Evolutionary conservation across 208 protist species (phyloP).

Genomic region (Crithidia sp.): DNA sequence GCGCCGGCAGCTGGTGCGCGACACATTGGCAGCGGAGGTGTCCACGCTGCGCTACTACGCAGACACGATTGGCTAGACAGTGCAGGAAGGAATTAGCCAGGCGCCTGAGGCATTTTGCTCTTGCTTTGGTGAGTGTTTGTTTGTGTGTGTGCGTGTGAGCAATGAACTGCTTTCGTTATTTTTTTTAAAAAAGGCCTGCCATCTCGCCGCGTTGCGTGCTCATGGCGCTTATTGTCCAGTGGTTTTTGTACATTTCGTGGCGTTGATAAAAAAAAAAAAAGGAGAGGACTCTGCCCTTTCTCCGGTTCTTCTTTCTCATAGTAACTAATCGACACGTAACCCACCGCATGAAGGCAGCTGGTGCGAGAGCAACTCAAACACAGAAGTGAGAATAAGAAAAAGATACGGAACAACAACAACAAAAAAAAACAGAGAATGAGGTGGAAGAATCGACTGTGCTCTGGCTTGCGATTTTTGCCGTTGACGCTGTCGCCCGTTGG

Average conservation of each 20-base stretch:
- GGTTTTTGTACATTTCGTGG: no score
- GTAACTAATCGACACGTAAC: not conserved
- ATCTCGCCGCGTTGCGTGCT: no score
- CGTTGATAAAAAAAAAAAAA: no score
- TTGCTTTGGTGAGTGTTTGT: not conserved
- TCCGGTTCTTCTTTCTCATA: no score
- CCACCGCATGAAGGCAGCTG: not conserved
- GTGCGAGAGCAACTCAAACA: no score
- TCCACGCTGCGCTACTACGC: constrained; percentile 38
- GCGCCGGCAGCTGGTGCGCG: constrained; percentile 39
- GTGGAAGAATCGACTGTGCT: not conserved
- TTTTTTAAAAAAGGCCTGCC: not conserved
- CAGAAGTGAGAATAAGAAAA: not conserved
- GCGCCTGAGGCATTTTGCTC: no score
- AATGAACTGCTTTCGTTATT: not conserved
- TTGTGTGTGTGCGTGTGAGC: not conserved
- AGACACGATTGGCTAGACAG: not conserved
- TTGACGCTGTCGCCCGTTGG: no score
- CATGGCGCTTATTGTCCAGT: no score
- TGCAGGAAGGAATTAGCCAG: not conserved
- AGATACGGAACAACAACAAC: not conserved
- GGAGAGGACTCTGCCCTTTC: no score
- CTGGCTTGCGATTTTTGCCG: no score
- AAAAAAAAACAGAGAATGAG: not conserved
- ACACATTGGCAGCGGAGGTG: constrained; percentile 54